These are phyloP conservation scores for Calonectria hawksworthii DNA, from an alignment of 2,329 filamentous ascomycete species.

Conservation along the genomic window DNA sequence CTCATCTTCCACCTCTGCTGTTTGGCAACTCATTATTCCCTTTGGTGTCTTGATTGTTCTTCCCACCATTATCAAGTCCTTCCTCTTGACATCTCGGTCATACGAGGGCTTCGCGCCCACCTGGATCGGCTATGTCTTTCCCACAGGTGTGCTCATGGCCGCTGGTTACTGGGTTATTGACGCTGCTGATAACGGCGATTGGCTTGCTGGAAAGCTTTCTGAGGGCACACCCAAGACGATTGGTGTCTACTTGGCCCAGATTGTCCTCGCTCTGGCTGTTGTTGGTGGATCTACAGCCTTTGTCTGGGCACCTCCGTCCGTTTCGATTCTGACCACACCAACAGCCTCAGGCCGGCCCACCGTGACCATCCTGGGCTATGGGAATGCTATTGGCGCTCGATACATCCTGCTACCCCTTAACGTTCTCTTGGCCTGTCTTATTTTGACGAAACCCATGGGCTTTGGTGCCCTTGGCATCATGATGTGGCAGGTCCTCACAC, in stretches of 20 bases:
- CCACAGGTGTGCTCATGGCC: slow-evolving; percentile 79
- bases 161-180: slow-evolving; percentile 92
- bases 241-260: slow-evolving; percentile 84
- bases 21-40: slow-evolving; percentile 89
- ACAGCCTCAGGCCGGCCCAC: slow-evolving; percentile 61
- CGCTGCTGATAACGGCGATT: slow-evolving; percentile 87
- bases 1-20: slow-evolving; percentile 91
- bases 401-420: slow-evolving; percentile 89
- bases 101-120: slow-evolving; percentile 88
- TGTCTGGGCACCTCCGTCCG: slow-evolving; percentile 86
- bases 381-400: slow-evolving; percentile 91
- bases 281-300: slow-evolving; percentile 89
- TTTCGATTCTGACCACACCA: slow-evolving; percentile 76
- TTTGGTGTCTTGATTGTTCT: slow-evolving; percentile 80
- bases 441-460: slow-evolving; percentile 96
- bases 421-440: slow-evolving; percentile 80
- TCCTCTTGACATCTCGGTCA: slow-evolving; percentile 84
- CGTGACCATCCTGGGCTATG: slow-evolving; percentile 89
- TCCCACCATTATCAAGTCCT: slow-evolving; percentile 82
- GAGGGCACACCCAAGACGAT: slow-evolving; percentile 77
- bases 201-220: slow-evolving; percentile 72
- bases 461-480: slow-evolving; percentile 85
- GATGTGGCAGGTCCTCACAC: slow-evolving; percentile 89
- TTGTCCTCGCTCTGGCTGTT: slow-evolving; percentile 83
- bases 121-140: slow-evolving; percentile 87